Base-by-base conservation (phyloP, 495 filamentous ascomycete genomes). In the Tetracladium setigerum region DNA sequence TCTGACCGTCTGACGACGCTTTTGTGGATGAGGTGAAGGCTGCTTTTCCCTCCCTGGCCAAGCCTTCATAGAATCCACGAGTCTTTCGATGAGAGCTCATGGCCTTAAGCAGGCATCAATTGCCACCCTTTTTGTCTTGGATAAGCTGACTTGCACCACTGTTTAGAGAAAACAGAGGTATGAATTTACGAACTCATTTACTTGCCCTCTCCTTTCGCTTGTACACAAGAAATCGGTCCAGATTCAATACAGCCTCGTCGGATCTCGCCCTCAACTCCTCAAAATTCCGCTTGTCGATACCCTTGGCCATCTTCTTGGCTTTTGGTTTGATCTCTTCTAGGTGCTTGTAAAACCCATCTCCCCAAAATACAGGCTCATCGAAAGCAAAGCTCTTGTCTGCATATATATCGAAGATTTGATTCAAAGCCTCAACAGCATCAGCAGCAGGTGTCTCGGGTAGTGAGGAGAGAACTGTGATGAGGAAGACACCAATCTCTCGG, bases 381-480 rank as follows among this genome's bases (percentile, higher is more conserved):
- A 71, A 76, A 27, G 64, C 58, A 44, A 62, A 69, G 13, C 65
- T 64, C 46, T 74, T 71, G 45, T 83, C 79, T 6, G 72, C 72
- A 53, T 83, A 83, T 30, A 82, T 71, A 40, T 82, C 79, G 50
- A 78, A 78, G 16, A 83, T 46, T 54, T 79, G 72, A 58, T 82
- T 76, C 32, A 83, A 58, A 11, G 73, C 72, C 59, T 82, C 78
- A 15, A 82, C 65, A 3, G 64, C 55, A 30, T 79, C 72, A 5
- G 70, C 74, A 5, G 70, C 55, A 0, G 72, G 61, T 2, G 69
- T 66, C n/a, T 69, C 62, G 7, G 73, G 66, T 8, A 69, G 55
- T 10, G 47, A 49, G 19, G 65, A 57, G 13, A 81, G 56, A 7
- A 76, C 53, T 1, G 74, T 74, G 38, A 82, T 54, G 37, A 83